Percentiles rank a stretch among this genome's conserved stretches.
Evolutionary conservation across 2,329 filamentous ascomycete species (phyloP).

Genomic region (Curvularia verruculosa): DNA sequence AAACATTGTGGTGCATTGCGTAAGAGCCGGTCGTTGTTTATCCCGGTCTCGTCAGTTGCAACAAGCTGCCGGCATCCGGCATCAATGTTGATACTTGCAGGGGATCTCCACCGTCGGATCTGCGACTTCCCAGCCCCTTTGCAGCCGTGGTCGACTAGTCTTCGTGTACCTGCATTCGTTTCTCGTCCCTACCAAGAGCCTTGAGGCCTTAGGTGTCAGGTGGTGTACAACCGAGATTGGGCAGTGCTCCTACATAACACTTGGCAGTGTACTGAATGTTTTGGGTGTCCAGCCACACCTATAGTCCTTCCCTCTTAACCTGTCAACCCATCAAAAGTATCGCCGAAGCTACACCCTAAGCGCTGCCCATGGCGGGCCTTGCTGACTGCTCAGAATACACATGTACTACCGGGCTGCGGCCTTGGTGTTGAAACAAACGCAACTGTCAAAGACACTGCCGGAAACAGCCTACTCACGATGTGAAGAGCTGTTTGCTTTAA

Average conservation of each 20-base stretch:
- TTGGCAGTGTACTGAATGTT: constrained; percentile 33
- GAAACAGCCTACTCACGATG: constrained; percentile 21
- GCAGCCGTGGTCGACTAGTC: constrained; percentile 13
- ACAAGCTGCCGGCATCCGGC: constrained; percentile 28
- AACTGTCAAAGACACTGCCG: constrained; percentile 10
- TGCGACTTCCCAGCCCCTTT: constrained; percentile 28
- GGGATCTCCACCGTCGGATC: constrained; percentile 25
- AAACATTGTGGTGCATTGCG: constrained; percentile 12
- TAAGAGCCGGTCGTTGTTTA: constrained; percentile 26
- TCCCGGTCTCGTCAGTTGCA: constrained; percentile 28
- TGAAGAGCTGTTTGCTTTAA: constrained; percentile 28
- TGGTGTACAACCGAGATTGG: constrained; percentile 25
- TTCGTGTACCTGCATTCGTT: constrained; percentile 29
- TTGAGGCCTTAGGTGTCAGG: constrained; percentile 26
- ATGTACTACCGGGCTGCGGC: constrained; percentile 7
- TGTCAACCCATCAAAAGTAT: constrained; percentile 4
- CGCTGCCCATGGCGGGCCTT: constrained; percentile 3
- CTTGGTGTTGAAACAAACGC: constrained; percentile 30
- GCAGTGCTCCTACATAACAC: constrained; percentile 26
- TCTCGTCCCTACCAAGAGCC: constrained; percentile 16
- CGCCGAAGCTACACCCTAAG: constrained; percentile 9
- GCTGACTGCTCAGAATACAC: background rate
- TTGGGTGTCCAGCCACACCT: constrained; percentile 23
- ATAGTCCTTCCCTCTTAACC: constrained; percentile 7
- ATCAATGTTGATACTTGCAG: constrained; percentile 20